Percentiles rank a stretch among this genome's conserved stretches.
Evolutionary conservation across 1,139 yeast genomes (phyloP).

Genomic region (Candida sp.): DNA sequence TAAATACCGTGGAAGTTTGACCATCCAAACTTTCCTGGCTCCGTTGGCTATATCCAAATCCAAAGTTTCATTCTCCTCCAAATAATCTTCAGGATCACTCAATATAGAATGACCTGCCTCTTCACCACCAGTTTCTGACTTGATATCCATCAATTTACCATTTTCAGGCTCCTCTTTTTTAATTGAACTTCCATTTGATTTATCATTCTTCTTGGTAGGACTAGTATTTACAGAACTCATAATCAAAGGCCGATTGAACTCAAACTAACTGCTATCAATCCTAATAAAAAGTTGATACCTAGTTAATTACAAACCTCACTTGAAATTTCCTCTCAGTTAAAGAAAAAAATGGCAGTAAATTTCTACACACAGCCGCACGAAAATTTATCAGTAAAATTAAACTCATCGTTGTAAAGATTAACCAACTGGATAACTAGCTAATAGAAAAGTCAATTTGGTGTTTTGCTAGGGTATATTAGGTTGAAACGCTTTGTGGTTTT

Average conservation of each 20-base stretch:
- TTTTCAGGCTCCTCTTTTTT: constrained; percentile 7
- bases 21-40: constrained; percentile 82
- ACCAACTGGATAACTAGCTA: no score
- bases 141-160: constrained; percentile 2
- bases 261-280: neutral
- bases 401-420: no score
- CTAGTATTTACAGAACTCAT: constrained; percentile 14
- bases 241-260: neutral
- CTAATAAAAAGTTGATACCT: neutral
- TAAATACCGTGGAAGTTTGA: constrained; percentile 82
- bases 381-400: no score
- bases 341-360: neutral
- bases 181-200: constrained; percentile 1
- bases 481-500: no score
- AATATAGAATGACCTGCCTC: constrained; percentile 32
- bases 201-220: constrained; percentile 12
- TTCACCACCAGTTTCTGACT: constrained; percentile 12
- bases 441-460: no score
- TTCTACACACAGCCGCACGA: neutral
- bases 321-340: neutral
- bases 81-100: constrained; percentile 47
- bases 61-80: constrained; percentile 55
- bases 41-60: constrained; percentile 57
- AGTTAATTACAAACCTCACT: neutral
- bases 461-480: no score